Evolutionary conservation across 257 asterid genomes (phyloP), one percentile per base, ranked within the genome.

Genomic region (Primulina tabacum): DNA sequence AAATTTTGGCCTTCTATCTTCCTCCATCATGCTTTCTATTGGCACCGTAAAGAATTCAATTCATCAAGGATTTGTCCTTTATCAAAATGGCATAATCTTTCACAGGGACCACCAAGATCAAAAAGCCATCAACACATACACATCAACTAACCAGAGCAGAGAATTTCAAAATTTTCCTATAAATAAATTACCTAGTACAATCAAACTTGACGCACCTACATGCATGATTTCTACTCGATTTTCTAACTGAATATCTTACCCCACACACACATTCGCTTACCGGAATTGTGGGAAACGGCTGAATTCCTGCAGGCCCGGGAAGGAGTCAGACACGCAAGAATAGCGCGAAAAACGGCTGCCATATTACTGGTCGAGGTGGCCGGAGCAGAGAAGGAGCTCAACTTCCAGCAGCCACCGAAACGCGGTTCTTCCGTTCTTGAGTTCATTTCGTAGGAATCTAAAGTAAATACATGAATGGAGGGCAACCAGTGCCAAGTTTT

Each of bases 231-330:
- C 53, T n/a, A 43, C 53, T 10, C 3, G 53, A 43, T 38, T 43
- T 43, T 43, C 17, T 43, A 43, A 2, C 5, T 43, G n/a, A 2
- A 38, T 43, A 43, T 43, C 53, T 43, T 43, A 38, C 14, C 47
- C 47, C 47, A 38, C 71, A 50, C 37, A 50, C 12, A 40, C 61
- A 66, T 37, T 17, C 28, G 1, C 59, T 14, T 59, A 65, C 77
- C 73, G 18, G 71, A 52, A 47, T 73, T 40, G 73, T 73, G 73
- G 24, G 8, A 59, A 35, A 73, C 62, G 64, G 73, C 4, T 2
- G 77, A 67, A 43, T 60, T 67, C 53, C 69, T 60, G 43, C 57
- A 56, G 53, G 53, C 53, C 16, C 8, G 1, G 16, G 52, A 50
- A 14, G 60, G 40, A 14, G 7, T 21, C 56, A 73, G 53, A 33